Conservation (phyloP, 2,329 filamentous ascomycete genomes). For the Aaosphaeria arxii region DNA sequence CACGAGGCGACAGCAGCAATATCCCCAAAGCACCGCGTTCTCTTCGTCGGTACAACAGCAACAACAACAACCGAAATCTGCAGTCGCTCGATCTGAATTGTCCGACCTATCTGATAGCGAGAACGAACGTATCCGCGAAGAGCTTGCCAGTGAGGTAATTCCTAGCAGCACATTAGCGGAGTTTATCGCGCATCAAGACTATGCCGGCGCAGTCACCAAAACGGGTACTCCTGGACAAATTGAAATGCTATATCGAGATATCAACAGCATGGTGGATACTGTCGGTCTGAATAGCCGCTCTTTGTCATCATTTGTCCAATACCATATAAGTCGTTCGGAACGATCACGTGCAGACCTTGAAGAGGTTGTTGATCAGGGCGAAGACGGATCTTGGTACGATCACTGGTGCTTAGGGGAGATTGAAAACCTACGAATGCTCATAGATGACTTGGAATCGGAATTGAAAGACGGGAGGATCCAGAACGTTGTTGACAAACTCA, state of each 20-base stretch:
- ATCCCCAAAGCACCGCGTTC: conserved; percentile 22
- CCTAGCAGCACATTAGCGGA: conserved; percentile 63
- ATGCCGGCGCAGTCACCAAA: conserved; percentile 37
- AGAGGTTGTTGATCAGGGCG: conserved; percentile 31
- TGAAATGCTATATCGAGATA: conserved; percentile 65
- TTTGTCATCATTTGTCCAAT: conserved; percentile 59
- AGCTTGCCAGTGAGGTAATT: conserved; percentile 59
- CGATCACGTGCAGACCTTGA: conserved; percentile 65
- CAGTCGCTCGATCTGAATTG: conserved; percentile 36
- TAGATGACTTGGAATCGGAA: conserved; percentile 60
- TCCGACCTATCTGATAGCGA: conserved; percentile 53
- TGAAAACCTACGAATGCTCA: conserved; percentile 61
- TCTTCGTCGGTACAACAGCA: conserved; percentile 26
- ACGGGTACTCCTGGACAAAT: conserved; percentile 46
- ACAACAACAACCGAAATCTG: conserved; percentile 28
- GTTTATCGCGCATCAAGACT: conserved; percentile 60
- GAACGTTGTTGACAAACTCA: conserved; percentile 66
- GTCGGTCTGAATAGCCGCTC: conserved; percentile 81
- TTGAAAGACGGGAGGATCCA: conserved; percentile 68
- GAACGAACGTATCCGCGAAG: conserved; percentile 63
- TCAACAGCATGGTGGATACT: conserved; percentile 93
- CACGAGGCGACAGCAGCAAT: conserved; percentile 26
- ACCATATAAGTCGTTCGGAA: conserved; percentile 47
- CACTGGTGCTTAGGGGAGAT: conserved; percentile 77
- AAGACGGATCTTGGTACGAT: conserved; percentile 50